A percentile compares a stretch with the other conserved stretches of the same genome.
Conservation (phyloP, 2,329 filamentous ascomycete species). For the Drechslerella stenobrocha region DNA sequence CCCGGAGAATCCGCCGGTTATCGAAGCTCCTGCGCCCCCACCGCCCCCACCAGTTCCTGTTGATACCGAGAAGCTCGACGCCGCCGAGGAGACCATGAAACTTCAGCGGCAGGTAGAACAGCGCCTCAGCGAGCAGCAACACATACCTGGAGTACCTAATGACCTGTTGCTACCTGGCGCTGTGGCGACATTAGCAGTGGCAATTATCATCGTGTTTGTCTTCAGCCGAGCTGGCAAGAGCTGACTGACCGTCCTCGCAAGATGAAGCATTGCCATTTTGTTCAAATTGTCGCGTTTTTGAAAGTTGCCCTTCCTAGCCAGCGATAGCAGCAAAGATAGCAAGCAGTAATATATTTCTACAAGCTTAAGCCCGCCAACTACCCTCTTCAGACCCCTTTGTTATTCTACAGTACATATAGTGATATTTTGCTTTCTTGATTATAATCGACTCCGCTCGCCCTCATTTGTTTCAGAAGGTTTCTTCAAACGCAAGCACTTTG, state of each 20-base stretch:
- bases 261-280: conserved; percentile 20
- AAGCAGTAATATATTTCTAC: too few species aligned
- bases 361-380: neutral
- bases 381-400: neutral
- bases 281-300: neutral
- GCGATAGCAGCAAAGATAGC: too few species aligned
- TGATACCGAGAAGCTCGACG: conserved; percentile 59
- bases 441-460: neutral
- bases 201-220: conserved; percentile 90
- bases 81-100: conserved; percentile 42
- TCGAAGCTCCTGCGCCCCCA: conserved; percentile 63
- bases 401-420: neutral
- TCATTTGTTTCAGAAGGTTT: conserved; percentile 8
- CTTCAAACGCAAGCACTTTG: neutral
- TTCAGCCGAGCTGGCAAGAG: conserved; percentile 64
- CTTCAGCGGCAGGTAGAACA: conserved; percentile 55
- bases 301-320: neutral
- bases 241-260: conserved; percentile 48
- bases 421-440: too few species aligned
- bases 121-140: conserved; percentile 63
- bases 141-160: conserved; percentile 90
- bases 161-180: conserved; percentile 80
- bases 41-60: conserved; percentile 61
- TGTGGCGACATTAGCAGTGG: conserved; percentile 90
- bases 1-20: conserved; percentile 81